These are phyloP conservation scores for Aspergillus hortae DNA, from an alignment of 2,329 filamentous ascomycete genomes.

Conservation along the genomic window DNA sequence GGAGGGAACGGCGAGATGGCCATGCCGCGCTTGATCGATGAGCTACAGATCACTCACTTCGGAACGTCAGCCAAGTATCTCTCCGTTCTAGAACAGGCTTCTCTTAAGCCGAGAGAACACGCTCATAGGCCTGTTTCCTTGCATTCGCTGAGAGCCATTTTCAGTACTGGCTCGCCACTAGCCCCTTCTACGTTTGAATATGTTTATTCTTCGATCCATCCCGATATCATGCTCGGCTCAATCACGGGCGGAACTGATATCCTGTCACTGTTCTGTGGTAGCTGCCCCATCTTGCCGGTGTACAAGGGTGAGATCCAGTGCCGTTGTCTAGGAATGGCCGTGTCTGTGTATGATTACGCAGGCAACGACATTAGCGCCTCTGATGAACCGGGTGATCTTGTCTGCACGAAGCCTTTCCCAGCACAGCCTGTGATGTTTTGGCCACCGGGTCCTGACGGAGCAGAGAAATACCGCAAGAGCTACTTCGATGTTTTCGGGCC, in stretches of 20 bases:
- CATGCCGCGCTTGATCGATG: slow-evolving; percentile 76
- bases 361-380: slow-evolving; percentile 57
- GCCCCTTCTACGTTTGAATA: slow-evolving; percentile 91
- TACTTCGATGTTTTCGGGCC: slow-evolving; percentile 82
- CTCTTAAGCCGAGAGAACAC: slow-evolving; percentile 57
- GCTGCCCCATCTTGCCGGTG: slow-evolving; percentile 72
- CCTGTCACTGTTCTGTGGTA: slow-evolving; percentile 87
- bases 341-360: slow-evolving; percentile 55
- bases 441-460: slow-evolving; percentile 60
- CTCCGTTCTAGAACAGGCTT: slow-evolving; percentile 79
- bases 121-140: slow-evolving; percentile 38
- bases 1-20: slow-evolving; percentile 67
- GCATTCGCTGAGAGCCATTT: slow-evolving; percentile 71
- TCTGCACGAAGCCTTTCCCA: slow-evolving; percentile 82
- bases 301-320: slow-evolving; percentile 73
- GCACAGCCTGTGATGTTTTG: slow-evolving; percentile 91
- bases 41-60: slow-evolving; percentile 83
- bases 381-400: slow-evolving; percentile 77
- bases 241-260: slow-evolving; percentile 98
- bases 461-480: slow-evolving; percentile 72
- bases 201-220: slow-evolving; percentile 78
- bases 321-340: slow-evolving; percentile 74
- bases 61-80: slow-evolving; percentile 94
- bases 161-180: slow-evolving; percentile 88
- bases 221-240: slow-evolving; percentile 77